Percentiles rank a stretch among this genome's conserved stretches.
Conservation (phyloP, 2,329 filamentous ascomycete species). For the Cordyceps fumosorosea region DNA sequence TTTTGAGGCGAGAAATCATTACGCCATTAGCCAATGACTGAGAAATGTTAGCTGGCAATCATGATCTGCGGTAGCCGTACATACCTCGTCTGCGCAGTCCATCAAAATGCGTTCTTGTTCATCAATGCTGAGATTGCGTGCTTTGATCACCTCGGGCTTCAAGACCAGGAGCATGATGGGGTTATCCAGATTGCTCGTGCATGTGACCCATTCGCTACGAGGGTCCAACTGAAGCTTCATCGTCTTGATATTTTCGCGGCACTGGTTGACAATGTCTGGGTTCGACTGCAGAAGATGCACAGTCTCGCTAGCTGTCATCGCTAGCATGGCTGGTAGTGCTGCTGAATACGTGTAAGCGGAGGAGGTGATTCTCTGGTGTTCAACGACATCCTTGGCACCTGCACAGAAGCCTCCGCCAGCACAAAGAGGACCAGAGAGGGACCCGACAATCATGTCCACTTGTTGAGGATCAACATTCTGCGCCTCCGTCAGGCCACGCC, state of each 20-base stretch:
- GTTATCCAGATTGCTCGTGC: constrained; percentile 76
- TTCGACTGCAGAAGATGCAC: constrained; percentile 79
- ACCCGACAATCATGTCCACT: constrained; percentile 96
- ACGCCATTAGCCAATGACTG: constrained; percentile 82
- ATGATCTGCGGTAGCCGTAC: constrained; percentile 18
- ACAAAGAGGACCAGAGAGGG: constrained; percentile 81
- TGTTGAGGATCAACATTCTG: constrained; percentile 92
- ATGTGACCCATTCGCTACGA: constrained; percentile 85
- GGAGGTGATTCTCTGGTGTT: constrained; percentile 91
- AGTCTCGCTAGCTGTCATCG: constrained; percentile 92
- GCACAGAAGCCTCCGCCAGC: constrained; percentile 95
- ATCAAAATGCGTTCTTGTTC: constrained; percentile 83
- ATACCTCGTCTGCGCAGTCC: constrained; percentile 93
- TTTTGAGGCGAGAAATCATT: constrained; percentile 80
- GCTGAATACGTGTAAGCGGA: constrained; percentile 94
- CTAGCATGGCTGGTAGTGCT: constrained; percentile 84
- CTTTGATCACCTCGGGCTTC: constrained; percentile 73
- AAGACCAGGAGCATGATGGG: constrained; percentile 78
- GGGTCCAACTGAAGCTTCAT: constrained; percentile 87
- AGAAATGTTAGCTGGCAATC: constrained; percentile 11
- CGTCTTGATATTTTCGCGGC: constrained; percentile 78
- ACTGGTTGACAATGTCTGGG: constrained; percentile 70
- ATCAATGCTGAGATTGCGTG: constrained; percentile 58
- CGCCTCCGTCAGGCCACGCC: constrained; percentile 87
- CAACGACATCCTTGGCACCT: constrained; percentile 82